These are phyloP conservation scores for Hyaloscypha finlandica DNA, from an alignment of 495 filamentous ascomycete genomes.

Conservation along the genomic window DNA sequence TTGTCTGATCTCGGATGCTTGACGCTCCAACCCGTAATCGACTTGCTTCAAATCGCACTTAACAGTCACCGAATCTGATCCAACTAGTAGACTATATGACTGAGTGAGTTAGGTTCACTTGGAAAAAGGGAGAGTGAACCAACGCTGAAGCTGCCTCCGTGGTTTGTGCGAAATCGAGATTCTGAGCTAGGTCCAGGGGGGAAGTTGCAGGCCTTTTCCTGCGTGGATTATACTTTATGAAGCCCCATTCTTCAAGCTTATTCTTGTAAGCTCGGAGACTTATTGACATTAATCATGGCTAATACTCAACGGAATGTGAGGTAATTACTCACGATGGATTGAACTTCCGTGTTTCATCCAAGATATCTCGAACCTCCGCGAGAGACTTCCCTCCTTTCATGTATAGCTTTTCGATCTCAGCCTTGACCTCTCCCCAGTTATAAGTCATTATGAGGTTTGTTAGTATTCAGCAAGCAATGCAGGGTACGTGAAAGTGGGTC, in stretches of 20 bases:
- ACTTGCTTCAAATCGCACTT: background rate
- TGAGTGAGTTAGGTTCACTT: background rate
- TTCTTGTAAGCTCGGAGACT: conserved; percentile 15
- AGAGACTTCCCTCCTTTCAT: conserved; percentile 9
- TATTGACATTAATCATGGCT: background rate
- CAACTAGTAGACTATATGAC: background rate
- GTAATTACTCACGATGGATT: conserved; percentile 6
- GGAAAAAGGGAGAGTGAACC: background rate
- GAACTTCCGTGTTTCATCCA: conserved; percentile 8
- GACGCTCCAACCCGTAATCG: background rate
- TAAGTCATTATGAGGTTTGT: background rate
- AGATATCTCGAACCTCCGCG: conserved; percentile 7
- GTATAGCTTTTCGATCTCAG: conserved; percentile 10
- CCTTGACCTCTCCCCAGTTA: conserved; percentile 15
- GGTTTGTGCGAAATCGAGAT: background rate
- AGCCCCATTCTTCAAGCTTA: conserved; percentile 17
- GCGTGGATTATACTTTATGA: conserved; percentile 6
- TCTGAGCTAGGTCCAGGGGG: background rate
- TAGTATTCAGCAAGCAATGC: background rate
- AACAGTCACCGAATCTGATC: background rate
- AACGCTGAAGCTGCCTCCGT: background rate
- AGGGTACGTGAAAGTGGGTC: no score
- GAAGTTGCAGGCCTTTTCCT: background rate
- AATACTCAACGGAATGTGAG: background rate
- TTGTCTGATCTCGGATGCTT: background rate